Evolutionary conservation across 768 basidiomycete genomes (phyloP), one percentile per base, ranked within the genome.

Genomic region (Panaeolus cyanescens): DNA sequence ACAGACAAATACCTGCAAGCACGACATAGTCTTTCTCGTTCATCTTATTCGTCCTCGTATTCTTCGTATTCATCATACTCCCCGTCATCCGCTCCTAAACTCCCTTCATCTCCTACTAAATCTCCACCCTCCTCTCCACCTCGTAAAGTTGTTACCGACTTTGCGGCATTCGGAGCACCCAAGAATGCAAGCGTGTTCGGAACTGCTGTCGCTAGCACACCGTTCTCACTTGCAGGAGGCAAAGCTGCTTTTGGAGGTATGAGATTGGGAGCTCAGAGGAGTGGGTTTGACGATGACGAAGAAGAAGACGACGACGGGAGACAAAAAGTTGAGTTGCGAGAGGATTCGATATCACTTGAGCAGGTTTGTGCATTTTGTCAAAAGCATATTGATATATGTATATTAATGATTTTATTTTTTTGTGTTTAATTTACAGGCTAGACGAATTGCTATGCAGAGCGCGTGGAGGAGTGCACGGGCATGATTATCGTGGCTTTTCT

Each of bases 1-100:
- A 98, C 96, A 19, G 96, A 99, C 66, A 96, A 96, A 74, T 99
- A 98, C 74, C 84, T 96, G 28, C 85, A 88, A 66, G 87, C 90
- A 32, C 84, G 91, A 54, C 83, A 88, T 68, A 71, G 83, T 20
- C 73, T 84, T 59, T 77, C 80, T 32, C 84, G 90, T 37, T 78
- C 76, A 62, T 79, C 83, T 17, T 87, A 86, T 62, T 71, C 79
- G 10, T 77, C 82, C n/a, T 79, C 83, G 17, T 87, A 85, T 62
- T 71, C 79, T 10, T 77, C 82, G 17, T 81, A 84, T 32, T 84
- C 86, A 81, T 31, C 79, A 80, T 64, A 76, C 77, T 55, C 80
- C 76, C 59, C 79, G 77, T 65, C 74, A 20, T 77, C 80, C 4
- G 71, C 80, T 10, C 69, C 78, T 32, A 78, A 77, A 62, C 70